phyloP scores from a whole-genome alignment of 163 green algal genomes.

The Chlorella variabilis region DNA sequence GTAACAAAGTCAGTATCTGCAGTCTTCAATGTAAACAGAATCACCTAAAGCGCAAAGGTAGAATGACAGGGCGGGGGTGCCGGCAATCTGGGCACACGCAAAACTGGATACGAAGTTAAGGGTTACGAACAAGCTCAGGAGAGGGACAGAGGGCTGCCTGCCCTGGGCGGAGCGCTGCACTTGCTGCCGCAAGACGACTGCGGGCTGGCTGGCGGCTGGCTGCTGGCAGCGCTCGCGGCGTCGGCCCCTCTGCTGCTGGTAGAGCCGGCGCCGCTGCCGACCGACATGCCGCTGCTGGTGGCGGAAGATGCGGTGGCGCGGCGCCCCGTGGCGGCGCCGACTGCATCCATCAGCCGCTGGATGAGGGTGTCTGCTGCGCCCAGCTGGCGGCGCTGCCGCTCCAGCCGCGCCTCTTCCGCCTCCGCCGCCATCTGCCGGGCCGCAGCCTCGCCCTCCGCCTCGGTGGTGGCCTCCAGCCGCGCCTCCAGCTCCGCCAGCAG shows the following conservation, averaged over 20 bases:
- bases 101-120: too few species aligned
- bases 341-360: conserved; percentile 12
- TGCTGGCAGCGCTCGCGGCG: background rate
- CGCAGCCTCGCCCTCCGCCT: background rate
- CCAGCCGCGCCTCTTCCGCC: background rate
- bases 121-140: too few species aligned
- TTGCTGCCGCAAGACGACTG: conserved; percentile 28
- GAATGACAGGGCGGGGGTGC: too few species aligned
- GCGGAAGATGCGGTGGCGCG: background rate
- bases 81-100: too few species aligned
- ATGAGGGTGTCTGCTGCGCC: background rate
- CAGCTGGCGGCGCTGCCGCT: conserved; percentile 5
- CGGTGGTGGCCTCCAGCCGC: background rate
- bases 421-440: conserved; percentile 8
- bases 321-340: background rate
- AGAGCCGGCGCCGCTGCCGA: background rate
- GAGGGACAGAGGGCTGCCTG: too few species aligned
- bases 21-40: too few species aligned
- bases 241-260: background rate
- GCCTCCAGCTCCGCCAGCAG: conserved; percentile 19
- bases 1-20: too few species aligned
- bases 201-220: conserved; percentile 19
- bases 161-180: too few species aligned
- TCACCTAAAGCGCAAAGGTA: too few species aligned
- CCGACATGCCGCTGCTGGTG: conserved; percentile 48